Evolutionary conservation across 2,329 filamentous ascomycete species (phyloP).

Genomic region (Ascochyta rabiei): DNA sequence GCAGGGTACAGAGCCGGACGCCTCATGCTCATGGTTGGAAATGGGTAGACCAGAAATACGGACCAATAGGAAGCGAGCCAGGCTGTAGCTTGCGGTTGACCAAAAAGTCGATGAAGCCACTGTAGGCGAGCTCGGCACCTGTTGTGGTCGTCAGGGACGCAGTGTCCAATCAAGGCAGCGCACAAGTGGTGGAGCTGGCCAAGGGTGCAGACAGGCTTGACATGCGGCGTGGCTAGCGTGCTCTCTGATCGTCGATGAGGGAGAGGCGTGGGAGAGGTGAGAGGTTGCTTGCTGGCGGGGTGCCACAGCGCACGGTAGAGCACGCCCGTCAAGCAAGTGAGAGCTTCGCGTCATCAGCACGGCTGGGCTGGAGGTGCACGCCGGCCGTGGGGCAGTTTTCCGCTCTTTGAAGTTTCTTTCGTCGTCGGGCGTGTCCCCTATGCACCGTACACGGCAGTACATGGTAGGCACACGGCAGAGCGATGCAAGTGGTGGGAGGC

Average conservation of each 20-base stretch:
- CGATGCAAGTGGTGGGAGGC: neutral
- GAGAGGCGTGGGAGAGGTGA: neutral
- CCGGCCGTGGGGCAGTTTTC: neutral
- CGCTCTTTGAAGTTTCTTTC: neutral
- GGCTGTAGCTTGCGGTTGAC: constrained; percentile 6
- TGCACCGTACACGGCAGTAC: neutral
- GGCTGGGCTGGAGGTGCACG: too few species aligned
- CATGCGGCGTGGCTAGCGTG: constrained; percentile 9
- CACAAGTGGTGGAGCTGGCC: constrained; percentile 10
- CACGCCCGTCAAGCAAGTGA: neutral
- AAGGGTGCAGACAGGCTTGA: constrained; percentile 5
- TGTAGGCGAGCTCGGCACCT: constrained; percentile 5
- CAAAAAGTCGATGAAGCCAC: neutral
- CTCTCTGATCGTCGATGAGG: constrained; percentile 19
- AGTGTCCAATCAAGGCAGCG: constrained; percentile 10
- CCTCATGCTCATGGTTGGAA: constrained; percentile 7
- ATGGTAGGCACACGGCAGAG: neutral
- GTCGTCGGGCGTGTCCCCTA: too few species aligned
- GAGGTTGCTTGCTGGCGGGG: constrained; percentile 10
- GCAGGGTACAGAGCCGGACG: constrained; percentile 3
- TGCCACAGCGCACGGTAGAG: constrained; percentile 3
- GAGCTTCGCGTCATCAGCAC: constrained; percentile 5
- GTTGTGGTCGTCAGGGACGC: constrained; percentile 2
- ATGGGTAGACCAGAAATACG: neutral
- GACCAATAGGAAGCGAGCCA: constrained; percentile 4